Evolutionary conservation across 2,329 filamentous ascomycete genomes (phyloP), one percentile per base, ranked within the genome.

Genomic region (Monosporascus ibericus): DNA sequence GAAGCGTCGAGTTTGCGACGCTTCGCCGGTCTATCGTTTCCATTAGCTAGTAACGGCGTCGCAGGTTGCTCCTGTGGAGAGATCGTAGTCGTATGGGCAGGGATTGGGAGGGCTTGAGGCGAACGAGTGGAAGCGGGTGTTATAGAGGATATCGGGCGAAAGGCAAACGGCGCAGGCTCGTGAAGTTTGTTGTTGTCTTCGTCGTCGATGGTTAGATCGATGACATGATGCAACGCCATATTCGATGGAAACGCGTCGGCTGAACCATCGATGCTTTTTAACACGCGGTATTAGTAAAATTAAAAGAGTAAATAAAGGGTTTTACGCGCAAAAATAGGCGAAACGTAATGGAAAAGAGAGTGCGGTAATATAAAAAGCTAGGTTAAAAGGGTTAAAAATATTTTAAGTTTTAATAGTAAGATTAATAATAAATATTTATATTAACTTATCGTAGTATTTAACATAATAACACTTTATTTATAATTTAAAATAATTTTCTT

Each of bases 171-270:
- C 27, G 15, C 2, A 27, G 24, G 14, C n/a, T 56, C 48, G 11
- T 14, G 5, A 34, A 34, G 30, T 25, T 55, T 52, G 2, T 58
- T 52, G 2, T 60, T 52, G 20, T 59, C 49, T 18, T 54, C 46
- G 37, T 39, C 49, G 22, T 49, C 48, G 18, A 24, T 18, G 15
- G 57, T 64, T 22, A 63, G 44, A 47, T 64, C 60, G 6, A 60
- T 56, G 9, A 57, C 25, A 9, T 49, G 44, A 34, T 46, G 39
- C n/a, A 37, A 17, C 15, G 27, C 40, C 49, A 51, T 51, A 11
- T 18, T 50, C 15, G 9, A 27, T 22, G 6, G 27, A 34, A 50
- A 14, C 22, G 20, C 48, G 38, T n/a, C 25, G 17, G 30, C 4
- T 34, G 30, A 9, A 34, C 4, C 40, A 20, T 46, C 27, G 38